phyloP scores from a whole-genome alignment of 352 stramenopile genomes.

The Phytophthora hibernalis region DNA sequence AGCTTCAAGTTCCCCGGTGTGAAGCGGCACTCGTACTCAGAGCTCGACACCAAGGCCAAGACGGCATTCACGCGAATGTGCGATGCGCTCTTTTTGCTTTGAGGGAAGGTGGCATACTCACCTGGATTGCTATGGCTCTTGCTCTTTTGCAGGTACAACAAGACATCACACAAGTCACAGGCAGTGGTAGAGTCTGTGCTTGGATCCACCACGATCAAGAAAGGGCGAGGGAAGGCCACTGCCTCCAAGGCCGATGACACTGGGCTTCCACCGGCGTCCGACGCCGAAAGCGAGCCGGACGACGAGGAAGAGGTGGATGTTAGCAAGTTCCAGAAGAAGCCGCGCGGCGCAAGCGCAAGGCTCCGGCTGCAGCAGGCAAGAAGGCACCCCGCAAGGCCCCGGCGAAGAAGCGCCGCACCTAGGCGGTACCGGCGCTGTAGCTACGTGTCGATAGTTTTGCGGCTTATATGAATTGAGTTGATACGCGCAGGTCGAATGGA shows the following conservation, averaged over 20 bases:
- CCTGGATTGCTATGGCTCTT: neutral
- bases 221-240: slow-evolving; percentile 63
- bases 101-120: neutral
- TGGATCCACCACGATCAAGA: slow-evolving; percentile 75
- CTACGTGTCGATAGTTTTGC: slow-evolving; percentile 30
- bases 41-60: slow-evolving; percentile 92
- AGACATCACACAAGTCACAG: slow-evolving; percentile 93
- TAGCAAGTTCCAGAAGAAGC: slow-evolving; percentile 88
- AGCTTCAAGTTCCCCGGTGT: slow-evolving; percentile 85
- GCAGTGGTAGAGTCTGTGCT: slow-evolving; percentile 91
- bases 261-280: slow-evolving; percentile 60
- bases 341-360: slow-evolving; percentile 67
- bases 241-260: slow-evolving; percentile 49
- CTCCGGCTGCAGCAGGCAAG: slow-evolving; percentile 40
- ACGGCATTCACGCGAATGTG: slow-evolving; percentile 93
- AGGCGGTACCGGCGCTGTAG: neutral
- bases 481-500: neutral
- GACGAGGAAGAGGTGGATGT: slow-evolving; percentile 72
- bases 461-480: slow-evolving; percentile 14
- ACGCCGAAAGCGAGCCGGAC: slow-evolving; percentile 77
- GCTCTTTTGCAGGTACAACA: slow-evolving; percentile 86
- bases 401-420: slow-evolving; percentile 64
- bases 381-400: slow-evolving; percentile 61
- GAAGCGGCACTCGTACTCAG: slow-evolving; percentile 75
- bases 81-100: slow-evolving; percentile 16